Evolutionary conservation across 1,139 yeast genomes (phyloP).

Genomic region (Yamadazyma songkhlaensis): DNA sequence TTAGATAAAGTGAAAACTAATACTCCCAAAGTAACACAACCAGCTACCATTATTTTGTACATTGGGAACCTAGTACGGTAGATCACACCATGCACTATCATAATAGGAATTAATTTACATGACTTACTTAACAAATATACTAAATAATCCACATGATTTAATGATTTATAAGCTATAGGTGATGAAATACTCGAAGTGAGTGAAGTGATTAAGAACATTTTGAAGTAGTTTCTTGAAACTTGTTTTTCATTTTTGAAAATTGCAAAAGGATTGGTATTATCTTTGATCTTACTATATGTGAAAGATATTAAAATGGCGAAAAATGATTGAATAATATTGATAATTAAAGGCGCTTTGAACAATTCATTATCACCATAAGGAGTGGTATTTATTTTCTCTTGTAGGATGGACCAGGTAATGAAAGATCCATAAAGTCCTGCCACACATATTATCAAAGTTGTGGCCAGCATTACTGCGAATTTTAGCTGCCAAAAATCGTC

Average conservation of each 20-base stretch:
- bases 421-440: constrained; percentile 81
- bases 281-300: constrained; percentile 46
- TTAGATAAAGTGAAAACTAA: constrained; percentile 63
- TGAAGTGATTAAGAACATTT: constrained; percentile 61
- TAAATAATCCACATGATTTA: constrained; percentile 81
- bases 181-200: constrained; percentile 77
- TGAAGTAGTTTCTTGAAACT: constrained; percentile 23
- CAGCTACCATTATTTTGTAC: constrained; percentile 77
- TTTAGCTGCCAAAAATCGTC: neutral
- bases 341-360: constrained; percentile 74
- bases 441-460: constrained; percentile 51
- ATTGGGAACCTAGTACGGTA: constrained; percentile 72
- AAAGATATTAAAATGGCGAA: constrained; percentile 72
- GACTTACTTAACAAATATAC: constrained; percentile 86
- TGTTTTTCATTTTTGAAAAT: constrained; percentile 23
- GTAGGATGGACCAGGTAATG: constrained; percentile 86
- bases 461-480: constrained; percentile 2
- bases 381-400: constrained; percentile 81
- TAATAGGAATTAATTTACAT: constrained; percentile 90
- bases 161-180: constrained; percentile 74
- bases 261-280: constrained; percentile 25
- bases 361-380: constrained; percentile 58
- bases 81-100: constrained; percentile 73
- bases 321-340: constrained; percentile 70
- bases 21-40: constrained; percentile 77